Percentiles rank a stretch among this genome's conserved stretches.
These are phyloP conservation scores for Wilhelminamyces savonicus DNA, from an alignment of 805 yeast species.

Conservation along the genomic window DNA sequence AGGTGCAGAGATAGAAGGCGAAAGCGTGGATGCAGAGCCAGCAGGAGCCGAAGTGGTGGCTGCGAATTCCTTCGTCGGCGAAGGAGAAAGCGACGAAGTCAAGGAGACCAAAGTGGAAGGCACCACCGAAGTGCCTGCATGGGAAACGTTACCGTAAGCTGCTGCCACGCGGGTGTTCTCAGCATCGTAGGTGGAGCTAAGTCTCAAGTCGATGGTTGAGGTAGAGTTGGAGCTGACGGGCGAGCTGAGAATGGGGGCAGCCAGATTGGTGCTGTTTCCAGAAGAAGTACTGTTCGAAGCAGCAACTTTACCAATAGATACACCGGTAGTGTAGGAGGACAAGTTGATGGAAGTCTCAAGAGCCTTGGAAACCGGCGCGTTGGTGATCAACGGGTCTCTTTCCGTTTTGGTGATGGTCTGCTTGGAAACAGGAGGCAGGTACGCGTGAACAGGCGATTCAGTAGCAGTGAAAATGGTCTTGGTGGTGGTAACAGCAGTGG, in stretches of 20 bases:
- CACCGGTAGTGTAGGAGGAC: too few species aligned
- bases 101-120: neutral
- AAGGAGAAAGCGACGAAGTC: neutral
- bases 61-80: neutral
- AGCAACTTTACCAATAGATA: too few species aligned
- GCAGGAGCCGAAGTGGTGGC: too few species aligned
- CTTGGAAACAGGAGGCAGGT: slow-evolving; percentile 10
- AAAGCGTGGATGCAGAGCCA: too few species aligned
- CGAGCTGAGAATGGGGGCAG: neutral
- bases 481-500: slow-evolving; percentile 23
- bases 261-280: neutral
- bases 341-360: neutral
- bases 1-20: neutral
- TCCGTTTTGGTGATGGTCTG: slow-evolving; percentile 15
- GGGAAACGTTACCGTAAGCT: neutral
- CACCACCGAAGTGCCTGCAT: neutral
- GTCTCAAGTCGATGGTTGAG: too few species aligned
- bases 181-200: neutral
- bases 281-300: too few species aligned
- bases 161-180: neutral
- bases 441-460: slow-evolving; percentile 14
- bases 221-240: too few species aligned
- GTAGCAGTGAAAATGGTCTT: slow-evolving; percentile 21
- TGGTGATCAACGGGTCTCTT: slow-evolving; percentile 23
- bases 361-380: slow-evolving; percentile 13